Percentiles rank a stretch among this genome's conserved stretches.
phyloP scores from a whole-genome alignment of 371 early-diverging fungal species.

The Mucor velutinosus region DNA sequence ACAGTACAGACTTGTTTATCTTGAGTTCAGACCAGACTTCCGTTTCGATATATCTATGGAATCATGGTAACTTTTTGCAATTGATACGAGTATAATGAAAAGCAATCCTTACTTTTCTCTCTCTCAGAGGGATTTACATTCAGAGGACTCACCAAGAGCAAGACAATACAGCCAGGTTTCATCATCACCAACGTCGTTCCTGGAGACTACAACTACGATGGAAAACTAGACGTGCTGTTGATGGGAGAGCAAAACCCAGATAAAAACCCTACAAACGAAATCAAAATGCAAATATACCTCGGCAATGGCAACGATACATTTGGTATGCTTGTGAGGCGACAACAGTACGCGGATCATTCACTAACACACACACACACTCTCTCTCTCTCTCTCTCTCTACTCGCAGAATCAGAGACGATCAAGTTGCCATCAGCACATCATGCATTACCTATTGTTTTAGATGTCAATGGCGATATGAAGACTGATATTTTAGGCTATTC shows the following conservation, averaged over 20 bases:
- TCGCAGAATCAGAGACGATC: constrained; percentile 42
- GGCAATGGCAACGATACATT: constrained; percentile 73
- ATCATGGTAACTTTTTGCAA: constrained; percentile 41
- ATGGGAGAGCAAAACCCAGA: constrained; percentile 58
- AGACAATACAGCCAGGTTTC: constrained; percentile 32
- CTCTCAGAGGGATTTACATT: constrained; percentile 20
- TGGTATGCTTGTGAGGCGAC: constrained; percentile 36
- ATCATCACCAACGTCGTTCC: constrained; percentile 78
- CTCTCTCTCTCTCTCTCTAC: too few relatives aligned
- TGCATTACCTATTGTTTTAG: constrained; percentile 80
- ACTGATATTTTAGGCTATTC: constrained; percentile 81
- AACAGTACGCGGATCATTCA: neutral
- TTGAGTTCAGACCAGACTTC: constrained; percentile 65
- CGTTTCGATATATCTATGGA: constrained; percentile 73
- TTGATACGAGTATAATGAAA: neutral
- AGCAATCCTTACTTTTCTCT: neutral
- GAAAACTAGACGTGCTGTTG: constrained; percentile 79
- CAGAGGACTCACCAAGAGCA: constrained; percentile 6
- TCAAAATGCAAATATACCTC: constrained; percentile 68
- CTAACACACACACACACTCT: too few relatives aligned
- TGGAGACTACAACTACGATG: constrained; percentile 88
- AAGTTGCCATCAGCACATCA: constrained; percentile 56
- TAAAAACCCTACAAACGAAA: constrained; percentile 43
- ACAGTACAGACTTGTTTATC: constrained; percentile 79
- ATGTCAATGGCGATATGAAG: constrained; percentile 79